Conservation (phyloP, 164 flowering plant genomes). For the Malania oleifera region DNA sequence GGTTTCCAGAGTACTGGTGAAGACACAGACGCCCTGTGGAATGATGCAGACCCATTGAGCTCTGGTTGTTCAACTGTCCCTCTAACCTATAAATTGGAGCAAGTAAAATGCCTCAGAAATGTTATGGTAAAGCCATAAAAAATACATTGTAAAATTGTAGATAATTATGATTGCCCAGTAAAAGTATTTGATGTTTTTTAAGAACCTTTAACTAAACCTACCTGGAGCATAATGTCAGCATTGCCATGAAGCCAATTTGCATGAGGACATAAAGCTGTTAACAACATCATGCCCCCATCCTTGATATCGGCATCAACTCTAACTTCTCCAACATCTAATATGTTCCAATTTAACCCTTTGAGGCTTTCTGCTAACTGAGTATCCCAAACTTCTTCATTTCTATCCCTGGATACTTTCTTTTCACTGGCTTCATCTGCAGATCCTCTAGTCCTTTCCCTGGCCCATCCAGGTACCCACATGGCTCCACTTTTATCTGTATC, state of each 20-base stretch:
- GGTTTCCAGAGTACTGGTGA: constrained; percentile 90
- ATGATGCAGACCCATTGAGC: constrained; percentile 89
- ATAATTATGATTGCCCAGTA: background rate
- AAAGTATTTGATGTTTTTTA: background rate
- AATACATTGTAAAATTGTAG: background rate
- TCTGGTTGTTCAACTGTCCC: constrained; percentile 97
- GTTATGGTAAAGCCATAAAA: background rate
- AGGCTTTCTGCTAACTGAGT: constrained; percentile 81
- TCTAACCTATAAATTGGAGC: constrained; percentile 54
- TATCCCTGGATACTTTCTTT: constrained; percentile 57
- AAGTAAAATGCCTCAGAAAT: background rate
- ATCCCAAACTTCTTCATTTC: constrained; percentile 89
- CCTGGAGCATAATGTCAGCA: constrained; percentile 95
- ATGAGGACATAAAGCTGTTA: constrained; percentile 91
- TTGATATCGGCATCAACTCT: constrained; percentile 97
- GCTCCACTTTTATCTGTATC: constrained; percentile 46
- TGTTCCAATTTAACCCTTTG: constrained; percentile 85
- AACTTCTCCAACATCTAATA: constrained; percentile 89
- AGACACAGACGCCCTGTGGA: constrained; percentile 88
- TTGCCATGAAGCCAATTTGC: constrained; percentile 95
- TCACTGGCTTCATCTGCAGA: constrained; percentile 52
- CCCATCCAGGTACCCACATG: constrained; percentile 55
- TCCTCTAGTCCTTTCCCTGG: constrained; percentile 42
- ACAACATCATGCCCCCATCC: constrained; percentile 98
- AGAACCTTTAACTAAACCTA: constrained; percentile 20